A percentile compares a stretch with the other conserved stretches of the same genome.
These are phyloP conservation scores for Miscanthus lutarioriparius DNA, from an alignment of 176 grass and related monocot species.

Conservation along the genomic window DNA sequence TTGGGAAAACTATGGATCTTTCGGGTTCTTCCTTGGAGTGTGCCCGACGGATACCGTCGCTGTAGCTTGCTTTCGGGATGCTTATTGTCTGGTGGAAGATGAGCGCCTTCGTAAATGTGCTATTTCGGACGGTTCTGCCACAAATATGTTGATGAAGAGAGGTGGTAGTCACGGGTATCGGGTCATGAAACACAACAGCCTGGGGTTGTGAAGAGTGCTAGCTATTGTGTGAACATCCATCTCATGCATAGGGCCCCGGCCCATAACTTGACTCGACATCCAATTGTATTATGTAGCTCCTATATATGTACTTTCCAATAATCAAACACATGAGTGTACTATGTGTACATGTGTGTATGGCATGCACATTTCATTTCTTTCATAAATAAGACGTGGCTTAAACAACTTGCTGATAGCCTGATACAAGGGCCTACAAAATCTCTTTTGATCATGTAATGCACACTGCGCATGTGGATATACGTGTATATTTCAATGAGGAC, in stretches of 20 bases:
- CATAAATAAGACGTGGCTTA: background rate
- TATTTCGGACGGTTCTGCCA: too few species aligned
- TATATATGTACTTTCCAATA: background rate
- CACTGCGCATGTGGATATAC: background rate
- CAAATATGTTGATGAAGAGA: background rate
- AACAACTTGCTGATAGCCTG: background rate
- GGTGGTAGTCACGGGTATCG: background rate
- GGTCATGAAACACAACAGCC: background rate
- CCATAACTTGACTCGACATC: background rate
- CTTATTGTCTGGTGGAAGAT: too few species aligned
- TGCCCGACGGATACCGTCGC: too few species aligned
- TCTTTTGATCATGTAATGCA: background rate
- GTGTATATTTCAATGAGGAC: background rate
- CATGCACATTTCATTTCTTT: background rate
- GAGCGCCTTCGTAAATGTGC: too few species aligned
- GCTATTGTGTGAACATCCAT: background rate
- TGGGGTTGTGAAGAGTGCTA: background rate
- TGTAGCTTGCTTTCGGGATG: too few species aligned
- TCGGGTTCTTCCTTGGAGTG: too few species aligned
- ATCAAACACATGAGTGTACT: background rate
- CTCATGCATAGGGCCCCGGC: background rate
- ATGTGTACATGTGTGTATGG: background rate
- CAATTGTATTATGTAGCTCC: background rate
- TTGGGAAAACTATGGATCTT: too few species aligned
- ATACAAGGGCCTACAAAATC: background rate